phyloP scores from a whole-genome alignment of 2,329 filamentous ascomycete species.

The Cercospora zeina region DNA sequence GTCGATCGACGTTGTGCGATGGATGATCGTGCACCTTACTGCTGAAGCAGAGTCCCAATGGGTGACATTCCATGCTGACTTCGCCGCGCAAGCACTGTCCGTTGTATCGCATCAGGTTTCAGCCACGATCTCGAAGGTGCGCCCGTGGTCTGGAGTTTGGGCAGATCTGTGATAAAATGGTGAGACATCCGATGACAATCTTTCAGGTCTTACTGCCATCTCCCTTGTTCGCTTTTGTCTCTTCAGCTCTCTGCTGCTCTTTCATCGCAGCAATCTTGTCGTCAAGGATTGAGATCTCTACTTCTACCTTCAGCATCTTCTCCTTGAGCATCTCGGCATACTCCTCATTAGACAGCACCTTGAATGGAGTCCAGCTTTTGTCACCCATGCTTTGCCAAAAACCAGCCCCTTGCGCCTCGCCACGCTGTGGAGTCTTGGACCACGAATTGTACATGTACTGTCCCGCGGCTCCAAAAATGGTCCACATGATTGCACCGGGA shows the following conservation, averaged over 20 bases:
- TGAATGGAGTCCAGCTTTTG: constrained; percentile 71
- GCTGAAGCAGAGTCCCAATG: background rate
- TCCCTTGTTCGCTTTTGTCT: background rate
- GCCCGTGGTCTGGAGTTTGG: background rate
- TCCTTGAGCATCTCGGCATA: constrained; percentile 70
- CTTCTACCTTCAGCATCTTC: constrained; percentile 69
- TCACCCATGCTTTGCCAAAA: constrained; percentile 55
- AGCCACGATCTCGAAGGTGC: background rate
- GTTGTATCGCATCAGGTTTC: background rate
- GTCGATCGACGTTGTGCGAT: background rate
- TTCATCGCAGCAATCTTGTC: constrained; percentile 65
- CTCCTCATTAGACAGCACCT: constrained; percentile 68
- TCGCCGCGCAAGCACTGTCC: no score
- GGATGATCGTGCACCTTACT: no score
- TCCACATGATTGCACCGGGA: constrained; percentile 61
- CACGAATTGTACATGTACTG: constrained; percentile 57
- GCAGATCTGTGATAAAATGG: background rate
- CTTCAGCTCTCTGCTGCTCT: constrained; percentile 26
- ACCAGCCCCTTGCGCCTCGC: constrained; percentile 40
- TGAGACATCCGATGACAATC: background rate
- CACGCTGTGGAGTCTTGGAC: constrained; percentile 43
- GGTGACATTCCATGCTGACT: no score
- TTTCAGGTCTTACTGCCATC: background rate
- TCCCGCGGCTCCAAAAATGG: constrained; percentile 58
- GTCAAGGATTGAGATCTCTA: constrained; percentile 75